Percentiles rank a stretch among this genome's conserved stretches.
These are phyloP conservation scores for Panicum hallii DNA, from an alignment of 202 grass and related monocot species.

Conservation along the genomic window DNA sequence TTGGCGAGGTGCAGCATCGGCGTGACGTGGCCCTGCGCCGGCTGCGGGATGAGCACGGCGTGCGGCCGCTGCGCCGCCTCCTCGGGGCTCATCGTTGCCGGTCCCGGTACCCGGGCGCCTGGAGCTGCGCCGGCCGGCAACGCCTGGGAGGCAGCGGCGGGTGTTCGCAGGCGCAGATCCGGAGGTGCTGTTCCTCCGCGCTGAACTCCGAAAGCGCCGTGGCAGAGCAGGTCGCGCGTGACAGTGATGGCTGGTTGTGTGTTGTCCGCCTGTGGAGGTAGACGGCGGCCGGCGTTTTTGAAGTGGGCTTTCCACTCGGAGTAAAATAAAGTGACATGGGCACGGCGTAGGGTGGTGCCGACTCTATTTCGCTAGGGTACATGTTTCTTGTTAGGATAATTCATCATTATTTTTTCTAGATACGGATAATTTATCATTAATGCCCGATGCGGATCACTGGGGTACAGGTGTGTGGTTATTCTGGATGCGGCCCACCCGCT, in stretches of 20 bases:
- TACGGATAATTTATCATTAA: no score
- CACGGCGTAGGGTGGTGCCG: no score
- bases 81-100: constrained; percentile 38
- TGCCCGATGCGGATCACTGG: no score
- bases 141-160: background rate
- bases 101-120: background rate
- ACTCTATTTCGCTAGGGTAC: no score
- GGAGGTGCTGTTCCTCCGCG: background rate
- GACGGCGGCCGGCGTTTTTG: background rate
- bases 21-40: constrained; percentile 60
- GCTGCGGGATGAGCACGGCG: constrained; percentile 55
- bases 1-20: constrained; percentile 61
- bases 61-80: background rate
- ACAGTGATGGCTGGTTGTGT: constrained; percentile 15
- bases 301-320: background rate
- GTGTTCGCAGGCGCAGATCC: background rate
- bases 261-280: background rate
- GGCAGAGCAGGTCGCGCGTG: background rate
- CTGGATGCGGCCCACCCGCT: no score
- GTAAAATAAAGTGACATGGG: no score
- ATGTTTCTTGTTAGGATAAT: no score
- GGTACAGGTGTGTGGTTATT: no score
- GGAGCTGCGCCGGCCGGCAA: background rate
- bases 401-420: no score
- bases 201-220: background rate